Percentiles rank a stretch among this genome's conserved stretches.
phyloP scores from a whole-genome alignment of 176 grass and related monocot species.

The Carex littledalei region DNA sequence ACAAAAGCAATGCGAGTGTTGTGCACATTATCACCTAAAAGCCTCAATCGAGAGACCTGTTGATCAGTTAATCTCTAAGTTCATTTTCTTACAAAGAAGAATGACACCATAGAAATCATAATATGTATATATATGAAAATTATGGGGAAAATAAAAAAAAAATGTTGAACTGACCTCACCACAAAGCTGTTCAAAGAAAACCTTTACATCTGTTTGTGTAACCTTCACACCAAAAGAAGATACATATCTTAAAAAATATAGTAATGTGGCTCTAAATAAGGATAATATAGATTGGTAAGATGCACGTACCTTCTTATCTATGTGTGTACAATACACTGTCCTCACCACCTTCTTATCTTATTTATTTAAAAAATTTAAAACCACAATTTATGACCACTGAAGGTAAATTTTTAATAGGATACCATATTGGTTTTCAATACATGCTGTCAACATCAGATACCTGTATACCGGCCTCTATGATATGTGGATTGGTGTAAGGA shows the following conservation, averaged over 20 bases:
- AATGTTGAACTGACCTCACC: slow-evolving; percentile 55
- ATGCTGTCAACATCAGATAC: not conserved
- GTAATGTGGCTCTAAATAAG: not conserved
- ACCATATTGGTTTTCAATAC: not conserved
- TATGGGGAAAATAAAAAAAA: not conserved
- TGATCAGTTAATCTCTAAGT: slow-evolving; percentile 13
- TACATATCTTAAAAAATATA: slow-evolving; percentile 6
- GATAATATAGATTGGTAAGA: not conserved
- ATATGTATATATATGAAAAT: not conserved
- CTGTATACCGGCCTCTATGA: not conserved
- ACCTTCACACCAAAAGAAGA: slow-evolving; percentile 36
- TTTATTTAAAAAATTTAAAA: not conserved
- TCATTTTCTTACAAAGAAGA: not conserved
- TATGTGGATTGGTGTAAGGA: not conserved
- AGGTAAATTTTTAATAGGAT: not conserved
- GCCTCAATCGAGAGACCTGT: slow-evolving; percentile 63
- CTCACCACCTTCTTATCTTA: slow-evolving; percentile 40
- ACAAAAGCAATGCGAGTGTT: slow-evolving; percentile 89
- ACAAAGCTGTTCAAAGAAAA: slow-evolving; percentile 77
- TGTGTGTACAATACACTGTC: slow-evolving; percentile 98
- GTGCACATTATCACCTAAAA: slow-evolving; percentile 90
- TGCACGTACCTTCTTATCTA: slow-evolving; percentile 76
- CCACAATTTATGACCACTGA: not conserved
- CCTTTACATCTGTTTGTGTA: slow-evolving; percentile 79
- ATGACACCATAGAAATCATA: not conserved